Evolutionary conservation across 2,329 filamentous ascomycete genomes (phyloP).

Genomic region (Phialemoniopsis sp.): DNA sequence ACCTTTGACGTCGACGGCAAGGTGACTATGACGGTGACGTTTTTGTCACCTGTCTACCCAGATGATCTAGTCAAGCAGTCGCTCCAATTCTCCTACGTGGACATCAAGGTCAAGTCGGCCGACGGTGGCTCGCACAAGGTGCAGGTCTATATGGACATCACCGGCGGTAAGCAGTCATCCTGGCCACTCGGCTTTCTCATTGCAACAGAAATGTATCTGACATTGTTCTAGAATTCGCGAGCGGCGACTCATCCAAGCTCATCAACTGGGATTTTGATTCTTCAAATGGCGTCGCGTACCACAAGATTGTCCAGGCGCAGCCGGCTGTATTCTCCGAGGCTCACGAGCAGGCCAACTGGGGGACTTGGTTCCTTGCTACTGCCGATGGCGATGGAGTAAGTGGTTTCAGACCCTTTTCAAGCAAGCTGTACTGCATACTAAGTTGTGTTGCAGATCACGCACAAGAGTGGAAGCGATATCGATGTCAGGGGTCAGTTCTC

Average conservation of each 20-base stretch:
- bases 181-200: conserved; percentile 2
- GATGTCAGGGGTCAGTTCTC: conserved; percentile 65
- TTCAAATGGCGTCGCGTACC: conserved; percentile 52
- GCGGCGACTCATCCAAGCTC: conserved; percentile 51
- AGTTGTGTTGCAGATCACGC: conserved; percentile 48
- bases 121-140: conserved; percentile 62
- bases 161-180: conserved; percentile 47
- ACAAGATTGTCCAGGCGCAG: conserved; percentile 54
- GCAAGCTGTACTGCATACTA: conserved; percentile 3
- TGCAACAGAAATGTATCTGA: conserved; percentile 3
- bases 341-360: conserved; percentile 75
- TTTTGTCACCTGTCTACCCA: conserved; percentile 66
- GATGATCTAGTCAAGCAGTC: conserved; percentile 65
- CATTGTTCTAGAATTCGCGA: conserved; percentile 59
- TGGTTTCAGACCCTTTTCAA: conserved; percentile 3
- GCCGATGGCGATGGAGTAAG: conserved; percentile 44
- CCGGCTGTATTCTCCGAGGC: conserved; percentile 66
- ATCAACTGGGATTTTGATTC: conserved; percentile 60
- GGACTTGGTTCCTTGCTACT: conserved; percentile 72
- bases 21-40: conserved; percentile 63
- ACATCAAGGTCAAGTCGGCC: conserved; percentile 56
- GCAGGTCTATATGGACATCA: conserved; percentile 69
- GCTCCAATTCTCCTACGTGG: conserved; percentile 65
- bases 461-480: conserved; percentile 65
- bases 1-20: conserved; percentile 58